Evolutionary conservation across 495 filamentous ascomycete species (phyloP).

Genomic region (Peziza echinospora): DNA sequence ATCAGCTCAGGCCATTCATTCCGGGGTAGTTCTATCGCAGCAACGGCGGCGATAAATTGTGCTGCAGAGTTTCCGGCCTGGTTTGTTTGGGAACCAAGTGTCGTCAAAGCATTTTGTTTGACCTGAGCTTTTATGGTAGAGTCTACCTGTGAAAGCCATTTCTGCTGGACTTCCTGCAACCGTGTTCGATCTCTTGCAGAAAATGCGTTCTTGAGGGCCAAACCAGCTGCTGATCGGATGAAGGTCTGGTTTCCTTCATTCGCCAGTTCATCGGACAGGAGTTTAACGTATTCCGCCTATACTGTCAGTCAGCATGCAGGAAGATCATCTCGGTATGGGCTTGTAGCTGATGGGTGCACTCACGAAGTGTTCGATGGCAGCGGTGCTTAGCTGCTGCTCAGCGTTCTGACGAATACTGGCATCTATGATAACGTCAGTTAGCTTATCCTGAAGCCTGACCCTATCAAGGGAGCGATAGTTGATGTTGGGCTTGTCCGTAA

Average conservation of each 20-base stretch:
- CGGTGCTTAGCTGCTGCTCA: conserved; percentile 81
- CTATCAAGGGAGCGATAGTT: too few species aligned
- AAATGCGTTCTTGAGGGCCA: conserved; percentile 93
- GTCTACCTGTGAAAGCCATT: conserved; percentile 71
- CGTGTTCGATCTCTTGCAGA: conserved; percentile 70
- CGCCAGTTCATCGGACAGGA: conserved; percentile 76
- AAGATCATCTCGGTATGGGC: conserved; percentile 5
- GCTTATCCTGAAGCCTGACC: conserved; percentile 1
- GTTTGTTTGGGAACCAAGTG: conserved; percentile 49
- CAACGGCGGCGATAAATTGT: conserved; percentile 86
- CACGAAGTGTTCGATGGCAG: conserved; percentile 87
- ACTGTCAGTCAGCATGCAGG: conserved; percentile 1
- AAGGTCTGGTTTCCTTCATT: conserved; percentile 66
- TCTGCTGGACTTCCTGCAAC: conserved; percentile 65
- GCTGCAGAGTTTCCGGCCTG: conserved; percentile 76
- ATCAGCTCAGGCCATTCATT: conserved; percentile 94
- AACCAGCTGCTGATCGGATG: conserved; percentile 79
- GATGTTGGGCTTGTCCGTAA: conserved; percentile 5
- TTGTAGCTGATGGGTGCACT: conserved; percentile 25
- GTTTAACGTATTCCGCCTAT: conserved; percentile 73
- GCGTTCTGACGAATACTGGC: conserved; percentile 67
- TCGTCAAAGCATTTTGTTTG: conserved; percentile 71
- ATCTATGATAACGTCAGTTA: conserved; percentile 35
- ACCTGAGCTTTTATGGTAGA: conserved; percentile 59
- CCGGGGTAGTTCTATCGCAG: conserved; percentile 77